Conservation (phyloP, 2,329 filamentous ascomycete species). For the Fusarium piperis region DNA sequence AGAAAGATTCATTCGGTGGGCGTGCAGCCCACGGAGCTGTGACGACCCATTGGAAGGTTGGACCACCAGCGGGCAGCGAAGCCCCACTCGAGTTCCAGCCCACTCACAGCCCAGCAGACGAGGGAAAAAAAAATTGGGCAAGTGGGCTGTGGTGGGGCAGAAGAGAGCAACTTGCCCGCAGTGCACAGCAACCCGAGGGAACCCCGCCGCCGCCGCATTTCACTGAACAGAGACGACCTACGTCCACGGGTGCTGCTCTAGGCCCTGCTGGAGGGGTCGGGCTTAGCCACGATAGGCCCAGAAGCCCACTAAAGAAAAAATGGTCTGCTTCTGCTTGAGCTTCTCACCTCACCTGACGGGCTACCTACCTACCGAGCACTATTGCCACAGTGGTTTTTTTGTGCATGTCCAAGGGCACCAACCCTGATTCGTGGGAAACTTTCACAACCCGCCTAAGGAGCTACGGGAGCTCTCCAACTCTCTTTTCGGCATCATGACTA, state of each 20-base stretch:
- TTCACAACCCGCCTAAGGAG: neutral
- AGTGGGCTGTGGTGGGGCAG: constrained; percentile 29
- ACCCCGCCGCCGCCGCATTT: constrained; percentile 23
- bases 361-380: neutral
- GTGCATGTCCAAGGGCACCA: constrained; percentile 39
- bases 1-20: constrained; percentile 37
- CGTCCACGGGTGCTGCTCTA: constrained; percentile 18
- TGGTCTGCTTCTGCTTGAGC: constrained; percentile 29
- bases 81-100: constrained; percentile 8
- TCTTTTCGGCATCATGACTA: constrained; percentile 9
- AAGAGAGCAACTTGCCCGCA: neutral
- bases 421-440: constrained; percentile 35
- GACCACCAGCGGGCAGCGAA: constrained; percentile 15
- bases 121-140: constrained; percentile 40
- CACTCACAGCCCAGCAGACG: constrained; percentile 10
- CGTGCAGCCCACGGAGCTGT: constrained; percentile 1
- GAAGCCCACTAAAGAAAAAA: constrained; percentile 30
- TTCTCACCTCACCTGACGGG: neutral
- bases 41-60: constrained; percentile 29
- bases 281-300: constrained; percentile 32
- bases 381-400: constrained; percentile 26
- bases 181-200: constrained; percentile 4
- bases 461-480: neutral
- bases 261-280: constrained; percentile 27
- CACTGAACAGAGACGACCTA: constrained; percentile 20